Conservation (phyloP, 73 alveolate species). For the Uronychia binucleata region DNA sequence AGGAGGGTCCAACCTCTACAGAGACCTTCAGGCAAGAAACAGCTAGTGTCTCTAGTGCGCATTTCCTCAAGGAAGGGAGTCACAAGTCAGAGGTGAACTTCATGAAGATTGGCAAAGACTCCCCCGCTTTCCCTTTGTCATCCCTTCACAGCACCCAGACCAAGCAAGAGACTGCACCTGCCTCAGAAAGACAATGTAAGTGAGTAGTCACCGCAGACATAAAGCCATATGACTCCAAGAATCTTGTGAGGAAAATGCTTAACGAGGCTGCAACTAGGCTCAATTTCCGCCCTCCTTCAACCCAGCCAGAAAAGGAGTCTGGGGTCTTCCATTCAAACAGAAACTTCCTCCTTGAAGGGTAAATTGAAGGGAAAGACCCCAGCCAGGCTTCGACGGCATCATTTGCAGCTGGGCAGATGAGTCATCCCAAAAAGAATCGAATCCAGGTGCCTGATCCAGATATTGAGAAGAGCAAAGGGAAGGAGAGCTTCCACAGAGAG, state of each 20-base stretch:
- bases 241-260: not conserved
- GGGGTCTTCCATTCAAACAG: no score
- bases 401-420: no score
- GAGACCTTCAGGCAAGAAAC: not conserved
- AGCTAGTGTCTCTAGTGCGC: not conserved
- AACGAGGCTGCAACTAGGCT: not conserved
- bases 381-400: no score
- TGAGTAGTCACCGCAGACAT: not conserved
- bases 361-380: no score
- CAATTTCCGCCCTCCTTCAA: no score
- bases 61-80: not conserved
- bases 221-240: not conserved
- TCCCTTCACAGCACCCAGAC: no score
- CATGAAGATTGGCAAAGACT: not conserved
- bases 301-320: no score
- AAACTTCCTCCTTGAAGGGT: no score
- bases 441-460: no score
- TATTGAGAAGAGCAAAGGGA: no score
- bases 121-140: not conserved
- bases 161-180: not conserved
- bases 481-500: no score
- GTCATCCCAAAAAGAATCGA: no score
- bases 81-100: not conserved
- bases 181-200: not conserved
- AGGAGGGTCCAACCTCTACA: not conserved